These are phyloP conservation scores for Fraxinus greggii DNA, from an alignment of 305 asterid genomes.

Conservation along the genomic window DNA sequence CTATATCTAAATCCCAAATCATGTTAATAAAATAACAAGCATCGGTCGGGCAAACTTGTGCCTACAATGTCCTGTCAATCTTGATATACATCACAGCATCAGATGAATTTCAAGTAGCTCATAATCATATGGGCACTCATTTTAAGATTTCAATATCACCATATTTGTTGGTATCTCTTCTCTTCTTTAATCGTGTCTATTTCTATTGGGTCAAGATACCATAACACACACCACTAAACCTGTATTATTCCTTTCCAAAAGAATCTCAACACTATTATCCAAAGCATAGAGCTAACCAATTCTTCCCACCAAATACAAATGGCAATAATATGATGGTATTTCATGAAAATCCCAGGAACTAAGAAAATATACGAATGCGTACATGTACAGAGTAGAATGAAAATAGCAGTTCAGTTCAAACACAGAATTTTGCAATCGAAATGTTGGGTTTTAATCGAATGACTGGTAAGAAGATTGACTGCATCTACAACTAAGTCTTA, in stretches of 20 bases:
- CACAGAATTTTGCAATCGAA: not conserved
- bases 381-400: not conserved
- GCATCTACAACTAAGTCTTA: not conserved
- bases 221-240: not conserved
- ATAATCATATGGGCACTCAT: not conserved
- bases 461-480: not conserved
- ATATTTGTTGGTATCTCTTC: not conserved
- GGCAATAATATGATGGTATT: not conserved
- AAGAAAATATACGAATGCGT: not conserved
- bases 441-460: not conserved
- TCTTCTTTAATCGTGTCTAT: not conserved
- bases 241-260: not conserved
- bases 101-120: not conserved
- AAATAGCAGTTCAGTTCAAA: not conserved
- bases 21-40: not conserved
- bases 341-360: not conserved
- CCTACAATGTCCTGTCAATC: not conserved
- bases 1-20: not conserved
- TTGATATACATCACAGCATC: not conserved
- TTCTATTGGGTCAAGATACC: not conserved
- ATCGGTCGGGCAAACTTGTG: not conserved
- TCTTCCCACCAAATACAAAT: not conserved
- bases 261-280: not conserved
- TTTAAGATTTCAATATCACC: not conserved
- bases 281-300: not conserved